Base-by-base conservation (phyloP, 129 eudicot genomes). In the Glebionis coronaria region DNA sequence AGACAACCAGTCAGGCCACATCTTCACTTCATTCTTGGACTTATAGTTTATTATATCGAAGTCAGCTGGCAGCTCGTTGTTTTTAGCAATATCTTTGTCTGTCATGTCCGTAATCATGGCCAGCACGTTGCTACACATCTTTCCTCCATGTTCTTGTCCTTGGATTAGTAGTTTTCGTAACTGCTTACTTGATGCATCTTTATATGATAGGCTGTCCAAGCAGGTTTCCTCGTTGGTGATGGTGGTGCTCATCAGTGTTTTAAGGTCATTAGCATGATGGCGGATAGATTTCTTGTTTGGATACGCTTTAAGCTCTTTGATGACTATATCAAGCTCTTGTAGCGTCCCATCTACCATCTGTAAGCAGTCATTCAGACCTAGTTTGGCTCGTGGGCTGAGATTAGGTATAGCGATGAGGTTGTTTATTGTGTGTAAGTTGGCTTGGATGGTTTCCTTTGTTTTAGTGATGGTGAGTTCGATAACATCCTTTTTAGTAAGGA, bases 291-390 rank as follows among this genome's bases (percentile, higher is more conserved):
- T 84, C 40, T 74, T 76, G 3, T 66, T 46, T 0, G 84, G 88
- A 54, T 87, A 87, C 21, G 47, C 69, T 12, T 44, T 66, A 18
- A 91, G 80, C 50, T 81, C 79, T n/a, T 12, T 47, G 8, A 80
- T 68, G 35, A 84, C 70, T n/a, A n/a, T n/a, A n/a, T 71, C 70
- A 12, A 91, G 83, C 68, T 76, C 94, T 12, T 88, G 87, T 1
- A 91, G 76, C 7, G 90, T 85, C 12, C 70, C 85, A 16, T 67
- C 88, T 0, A 78, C 80, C 56, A 79, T 75, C 62, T 83, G 85
- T n/a, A 85, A 73, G n/a, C 97, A 91, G 59, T 91, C 97, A 42
- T 80, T 51, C 15, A 91, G 81, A 9, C 96, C 94, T 7, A 29
- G 61, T 69, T 74, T 85, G 75, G 78, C 83, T 0, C 85, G 90